These are phyloP conservation scores for Huntiella moniliformis DNA, from an alignment of 2,329 filamentous ascomycete genomes.

Conservation along the genomic window DNA sequence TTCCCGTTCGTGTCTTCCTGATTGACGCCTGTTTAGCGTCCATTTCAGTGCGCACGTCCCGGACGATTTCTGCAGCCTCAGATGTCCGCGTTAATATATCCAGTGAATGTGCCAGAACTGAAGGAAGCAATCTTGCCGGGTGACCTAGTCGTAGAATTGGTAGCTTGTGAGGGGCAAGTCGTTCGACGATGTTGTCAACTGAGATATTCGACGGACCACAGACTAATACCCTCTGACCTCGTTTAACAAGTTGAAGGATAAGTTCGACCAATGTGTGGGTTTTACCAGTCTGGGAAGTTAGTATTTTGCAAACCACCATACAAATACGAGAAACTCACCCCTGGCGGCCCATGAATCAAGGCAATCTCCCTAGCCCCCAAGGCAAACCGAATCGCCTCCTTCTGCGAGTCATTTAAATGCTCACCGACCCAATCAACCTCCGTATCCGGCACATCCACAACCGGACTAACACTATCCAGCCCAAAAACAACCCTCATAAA, in stretches of 20 bases:
- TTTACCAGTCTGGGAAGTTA: slow-evolving; percentile 53
- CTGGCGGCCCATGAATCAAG: slow-evolving; percentile 85
- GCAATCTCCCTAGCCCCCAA: slow-evolving; percentile 65
- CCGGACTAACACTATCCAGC: slow-evolving; percentile 30
- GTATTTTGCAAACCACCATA: background rate
- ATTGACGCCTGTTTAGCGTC: slow-evolving; percentile 79
- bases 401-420: slow-evolving; percentile 46
- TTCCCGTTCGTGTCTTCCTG: slow-evolving; percentile 65
- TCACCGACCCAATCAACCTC: slow-evolving; percentile 40
- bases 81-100: slow-evolving; percentile 82
- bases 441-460: slow-evolving; percentile 17
- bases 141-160: slow-evolving; percentile 82
- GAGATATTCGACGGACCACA: slow-evolving; percentile 94
- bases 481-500: slow-evolving; percentile 47
- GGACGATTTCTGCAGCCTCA: slow-evolving; percentile 73
- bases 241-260: slow-evolving; percentile 71
- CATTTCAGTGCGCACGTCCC: slow-evolving; percentile 81
- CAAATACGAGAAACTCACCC: slow-evolving; percentile 27
- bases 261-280: slow-evolving; percentile 92
- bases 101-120: slow-evolving; percentile 73
- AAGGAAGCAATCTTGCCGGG: slow-evolving; percentile 73
- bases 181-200: slow-evolving; percentile 94
- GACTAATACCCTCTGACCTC: slow-evolving; percentile 60
- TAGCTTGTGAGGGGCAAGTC: slow-evolving; percentile 65
- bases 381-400: slow-evolving; percentile 60